Percentiles rank a stretch among this genome's conserved stretches.
phyloP scores from a whole-genome alignment of 768 basidiomycete genomes.

The Serendipita sp. region DNA sequence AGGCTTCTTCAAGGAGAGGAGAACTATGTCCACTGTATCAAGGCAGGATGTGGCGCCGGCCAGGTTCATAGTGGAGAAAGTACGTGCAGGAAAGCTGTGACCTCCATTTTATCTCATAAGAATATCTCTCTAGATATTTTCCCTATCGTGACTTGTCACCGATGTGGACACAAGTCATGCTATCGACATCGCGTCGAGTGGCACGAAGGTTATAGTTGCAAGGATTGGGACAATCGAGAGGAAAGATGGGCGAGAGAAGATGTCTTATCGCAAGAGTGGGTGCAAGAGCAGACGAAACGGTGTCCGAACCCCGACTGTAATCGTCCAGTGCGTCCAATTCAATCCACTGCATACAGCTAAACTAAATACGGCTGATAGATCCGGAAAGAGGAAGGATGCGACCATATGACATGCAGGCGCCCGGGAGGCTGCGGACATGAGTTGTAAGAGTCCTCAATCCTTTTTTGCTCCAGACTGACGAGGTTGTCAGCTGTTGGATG shows the following conservation, averaged over 20 bases:
- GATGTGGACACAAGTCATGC: neutral
- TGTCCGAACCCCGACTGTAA: neutral
- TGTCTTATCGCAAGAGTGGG: neutral
- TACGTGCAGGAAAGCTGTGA: neutral
- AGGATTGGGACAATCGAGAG: neutral
- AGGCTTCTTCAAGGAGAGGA: neutral
- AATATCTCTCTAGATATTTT: neutral
- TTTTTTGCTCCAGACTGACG: neutral
- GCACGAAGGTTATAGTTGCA: conserved; percentile 1
- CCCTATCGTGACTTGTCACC: neutral
- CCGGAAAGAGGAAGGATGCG: neutral
- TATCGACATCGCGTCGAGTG: neutral
- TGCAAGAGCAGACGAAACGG: neutral
- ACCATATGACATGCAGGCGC: conserved; percentile 1
- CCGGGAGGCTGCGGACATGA: neutral
- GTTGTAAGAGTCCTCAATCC: neutral
- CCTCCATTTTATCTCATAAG: neutral
- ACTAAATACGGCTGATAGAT: neutral
- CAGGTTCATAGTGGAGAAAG: conserved; percentile 5
- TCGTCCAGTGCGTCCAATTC: neutral
- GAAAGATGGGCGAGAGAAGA: neutral
- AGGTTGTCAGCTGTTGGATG: neutral
- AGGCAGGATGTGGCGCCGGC: neutral
- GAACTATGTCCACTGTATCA: neutral
- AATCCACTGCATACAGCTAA: neutral